Evolutionary conservation across 2,329 filamentous ascomycete genomes (phyloP), one percentile per base, ranked within the genome.

Genomic region (Xylaria hypoxylon): DNA sequence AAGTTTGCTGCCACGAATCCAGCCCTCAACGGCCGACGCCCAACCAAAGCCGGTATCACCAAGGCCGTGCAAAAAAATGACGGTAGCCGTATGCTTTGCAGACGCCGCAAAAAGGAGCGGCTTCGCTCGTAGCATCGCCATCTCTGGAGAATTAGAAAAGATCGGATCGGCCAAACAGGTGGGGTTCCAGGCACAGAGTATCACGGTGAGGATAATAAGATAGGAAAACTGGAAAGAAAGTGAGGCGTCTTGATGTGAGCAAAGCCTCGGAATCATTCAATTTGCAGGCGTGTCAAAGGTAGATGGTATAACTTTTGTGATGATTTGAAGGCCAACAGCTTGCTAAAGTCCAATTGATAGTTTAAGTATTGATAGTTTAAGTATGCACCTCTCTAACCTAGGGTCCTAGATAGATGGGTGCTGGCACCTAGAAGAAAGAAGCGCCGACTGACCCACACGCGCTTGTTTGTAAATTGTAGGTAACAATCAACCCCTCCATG

Each of bases 21-120:
- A 97, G 80, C 95, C 93, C 83, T 97, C 90, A 35, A 96, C 93
- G 22, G 96, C 87, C 64, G 88, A 89, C 50, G 91, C 86, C 94
- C 92, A 95, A 72, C 92, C 92, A 71, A 87, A 84, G 48, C 91
- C 92, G 33, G 85, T 91, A 78, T 98, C 96, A 69, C 96, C 96
- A 44, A 99, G 84, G 15, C 96, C 96, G 79, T 99, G 96, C 59
- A 92, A 86, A 80, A 97, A 94, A 75, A 99, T 98, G 74, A 98
- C 91, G 2, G 95, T 97, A 26, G 94, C 94, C 42, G 96, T 97
- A 81, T 98, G 96, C 77, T 88, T 74, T 28, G 72, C 70, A 40
- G 68, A 68, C 8, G 76, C 73, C 31, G 73, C 68, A 67, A 77
- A 75, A 17, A 76, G 51, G n/a, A 78, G 65, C 50, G 76, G 76